Percentiles rank a stretch among this genome's conserved stretches.
Conservation (phyloP, 257 asterid species). For the Solanum lignicaule region DNA sequence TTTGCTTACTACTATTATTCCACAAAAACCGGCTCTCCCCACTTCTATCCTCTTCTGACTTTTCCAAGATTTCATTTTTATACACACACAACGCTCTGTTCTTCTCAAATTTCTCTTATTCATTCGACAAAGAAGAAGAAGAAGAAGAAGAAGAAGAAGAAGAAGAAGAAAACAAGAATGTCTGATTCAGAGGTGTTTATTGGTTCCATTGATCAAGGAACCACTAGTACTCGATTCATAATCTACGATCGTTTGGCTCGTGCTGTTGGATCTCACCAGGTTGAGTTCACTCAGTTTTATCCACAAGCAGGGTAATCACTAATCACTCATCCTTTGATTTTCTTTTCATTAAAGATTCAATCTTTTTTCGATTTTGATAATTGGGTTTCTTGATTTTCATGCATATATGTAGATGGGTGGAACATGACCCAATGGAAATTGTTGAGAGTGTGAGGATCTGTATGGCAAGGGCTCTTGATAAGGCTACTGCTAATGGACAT, state of each 20-base stretch:
- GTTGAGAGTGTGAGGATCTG: constrained; percentile 73
- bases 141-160: no score
- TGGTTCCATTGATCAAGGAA: constrained; percentile 93
- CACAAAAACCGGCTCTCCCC: not conserved
- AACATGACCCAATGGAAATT: constrained; percentile 94
- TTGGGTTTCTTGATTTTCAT: not conserved
- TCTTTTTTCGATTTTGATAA: not conserved
- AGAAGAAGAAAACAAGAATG: constrained; percentile 1
- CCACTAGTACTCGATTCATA: constrained; percentile 90
- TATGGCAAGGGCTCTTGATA: constrained; percentile 71
- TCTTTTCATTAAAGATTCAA: not conserved
- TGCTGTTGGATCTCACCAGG: constrained; percentile 73
- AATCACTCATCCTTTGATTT: not conserved
- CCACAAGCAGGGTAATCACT: constrained; percentile 71
- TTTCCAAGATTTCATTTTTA: not conserved
- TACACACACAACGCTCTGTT: not conserved
- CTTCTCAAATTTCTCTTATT: not conserved
- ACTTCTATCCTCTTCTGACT: not conserved
- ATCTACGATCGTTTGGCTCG: constrained; percentile 62
- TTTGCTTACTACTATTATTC: not conserved
- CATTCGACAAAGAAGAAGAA: not conserved
- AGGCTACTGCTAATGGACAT: constrained; percentile 82
- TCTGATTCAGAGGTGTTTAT: constrained; percentile 39
- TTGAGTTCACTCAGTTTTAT: constrained; percentile 83
- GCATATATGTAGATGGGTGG: constrained; percentile 66